phyloP scores from a whole-genome alignment of 2,329 filamentous ascomycete genomes.

The Xylariaceae sp. region DNA sequence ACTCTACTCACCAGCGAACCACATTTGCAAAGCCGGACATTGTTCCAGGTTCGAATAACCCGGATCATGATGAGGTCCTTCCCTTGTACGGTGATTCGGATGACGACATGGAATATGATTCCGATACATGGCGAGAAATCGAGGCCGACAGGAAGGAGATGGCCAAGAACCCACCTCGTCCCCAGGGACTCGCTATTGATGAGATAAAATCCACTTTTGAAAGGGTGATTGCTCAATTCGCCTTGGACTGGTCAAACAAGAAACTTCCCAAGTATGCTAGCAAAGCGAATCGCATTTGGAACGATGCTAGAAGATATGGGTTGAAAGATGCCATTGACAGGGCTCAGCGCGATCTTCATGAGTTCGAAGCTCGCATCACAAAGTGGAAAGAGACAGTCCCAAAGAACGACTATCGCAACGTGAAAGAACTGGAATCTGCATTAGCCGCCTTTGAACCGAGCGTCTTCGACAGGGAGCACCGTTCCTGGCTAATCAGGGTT shows the following conservation, averaged over 20 bases:
- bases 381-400: conserved; percentile 62
- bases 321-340: conserved; percentile 50
- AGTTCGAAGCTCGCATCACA: conserved; percentile 59
- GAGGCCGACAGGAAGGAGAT: conserved; percentile 55
- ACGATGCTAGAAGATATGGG: conserved; percentile 54
- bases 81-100: conserved; percentile 63
- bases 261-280: conserved; percentile 62
- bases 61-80: conserved; percentile 49
- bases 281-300: conserved; percentile 70
- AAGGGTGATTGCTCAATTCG: conserved; percentile 57
- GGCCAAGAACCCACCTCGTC: conserved; percentile 33
- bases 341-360: conserved; percentile 51
- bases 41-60: conserved; percentile 37
- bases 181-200: conserved; percentile 47
- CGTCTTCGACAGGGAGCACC: conserved; percentile 65
- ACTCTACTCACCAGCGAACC: background rate
- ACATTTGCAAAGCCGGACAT: conserved; percentile 36
- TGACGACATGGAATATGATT: conserved; percentile 60
- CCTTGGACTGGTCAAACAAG: conserved; percentile 62
- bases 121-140: conserved; percentile 67
- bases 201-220: conserved; percentile 62
- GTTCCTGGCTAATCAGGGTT: conserved; percentile 57
- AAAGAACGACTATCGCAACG: conserved; percentile 58
- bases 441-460: conserved; percentile 68
- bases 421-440: conserved; percentile 59